These are phyloP conservation scores for Euclidium syriacum DNA, from an alignment of 345 rosid genomes.

Conservation along the genomic window DNA sequence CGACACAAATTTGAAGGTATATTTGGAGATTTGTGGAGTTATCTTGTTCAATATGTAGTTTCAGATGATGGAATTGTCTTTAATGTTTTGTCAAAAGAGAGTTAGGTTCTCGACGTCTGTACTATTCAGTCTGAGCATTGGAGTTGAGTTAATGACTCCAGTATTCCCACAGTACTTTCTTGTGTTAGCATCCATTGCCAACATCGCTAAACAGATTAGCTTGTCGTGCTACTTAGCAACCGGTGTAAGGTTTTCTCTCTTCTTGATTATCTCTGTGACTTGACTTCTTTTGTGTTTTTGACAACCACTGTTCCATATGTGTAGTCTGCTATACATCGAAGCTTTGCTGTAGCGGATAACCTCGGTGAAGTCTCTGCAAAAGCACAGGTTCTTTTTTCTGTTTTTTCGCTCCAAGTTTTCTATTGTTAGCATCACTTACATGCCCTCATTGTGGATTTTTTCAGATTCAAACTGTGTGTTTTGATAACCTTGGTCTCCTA, in stretches of 20 bases:
- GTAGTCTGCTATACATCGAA: conserved; percentile 78
- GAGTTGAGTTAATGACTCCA: conserved; percentile 87
- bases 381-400: conserved; percentile 90
- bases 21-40: background rate
- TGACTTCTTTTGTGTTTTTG: background rate
- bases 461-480: conserved; percentile 26
- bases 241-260: conserved; percentile 50
- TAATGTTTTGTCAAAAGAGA: conserved; percentile 46
- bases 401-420: no score
- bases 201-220: conserved; percentile 92
- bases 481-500: conserved; percentile 29
- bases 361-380: conserved; percentile 95
- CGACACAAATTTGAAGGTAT: conserved; percentile 91
- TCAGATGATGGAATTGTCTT: no score
- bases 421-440: background rate
- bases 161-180: conserved; percentile 66
- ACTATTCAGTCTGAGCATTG: conserved; percentile 82
- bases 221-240: conserved; percentile 79
- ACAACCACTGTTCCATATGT: background rate
- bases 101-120: conserved; percentile 80
- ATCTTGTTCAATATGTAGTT: background rate
- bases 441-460: background rate
- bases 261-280: background rate
- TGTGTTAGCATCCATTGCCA: conserved; percentile 79
- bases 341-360: conserved; percentile 93